Conservation (phyloP, 2,329 filamentous ascomycete species). For the Dactylonectria macrodidyma region DNA sequence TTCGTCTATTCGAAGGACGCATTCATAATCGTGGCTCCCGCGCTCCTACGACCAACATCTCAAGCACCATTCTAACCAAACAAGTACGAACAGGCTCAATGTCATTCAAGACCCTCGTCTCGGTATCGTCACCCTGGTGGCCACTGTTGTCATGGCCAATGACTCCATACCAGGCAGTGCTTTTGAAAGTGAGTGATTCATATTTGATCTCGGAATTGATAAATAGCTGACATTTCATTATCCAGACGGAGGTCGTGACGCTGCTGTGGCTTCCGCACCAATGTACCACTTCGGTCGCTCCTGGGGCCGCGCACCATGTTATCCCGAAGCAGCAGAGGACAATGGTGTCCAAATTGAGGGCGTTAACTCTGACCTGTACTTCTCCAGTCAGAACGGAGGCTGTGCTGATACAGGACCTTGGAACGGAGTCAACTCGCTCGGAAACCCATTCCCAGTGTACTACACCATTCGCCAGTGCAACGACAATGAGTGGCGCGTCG, state of each 20-base stretch:
- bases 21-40: not conserved
- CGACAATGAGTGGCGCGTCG: slow-evolving; percentile 38
- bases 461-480: slow-evolving; percentile 34
- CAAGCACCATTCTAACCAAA: not conserved
- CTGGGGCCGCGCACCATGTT: slow-evolving; percentile 22
- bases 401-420: slow-evolving; percentile 22
- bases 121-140: slow-evolving; percentile 6
- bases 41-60: not conserved
- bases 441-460: slow-evolving; percentile 35
- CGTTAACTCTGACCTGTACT: slow-evolving; percentile 18
- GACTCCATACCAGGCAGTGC: slow-evolving; percentile 17
- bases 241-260: slow-evolving; percentile 9
- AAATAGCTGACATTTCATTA: not conserved
- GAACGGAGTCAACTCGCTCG: slow-evolving; percentile 20
- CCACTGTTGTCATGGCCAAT: slow-evolving; percentile 10
- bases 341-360: slow-evolving; percentile 13
- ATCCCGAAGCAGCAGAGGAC: slow-evolving; percentile 20
- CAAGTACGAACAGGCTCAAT: not conserved
- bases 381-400: slow-evolving; percentile 18
- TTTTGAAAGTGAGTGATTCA: slow-evolving; percentile 10
- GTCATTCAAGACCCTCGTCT: slow-evolving; percentile 8
- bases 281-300: slow-evolving; percentile 27
- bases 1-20: no score
- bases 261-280: slow-evolving; percentile 24
- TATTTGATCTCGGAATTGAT: not conserved